A percentile compares a stretch with the other conserved stretches of the same genome.
Evolutionary conservation across 23 red algal species (phyloP).

Genomic region (Chondrus crispus): DNA sequence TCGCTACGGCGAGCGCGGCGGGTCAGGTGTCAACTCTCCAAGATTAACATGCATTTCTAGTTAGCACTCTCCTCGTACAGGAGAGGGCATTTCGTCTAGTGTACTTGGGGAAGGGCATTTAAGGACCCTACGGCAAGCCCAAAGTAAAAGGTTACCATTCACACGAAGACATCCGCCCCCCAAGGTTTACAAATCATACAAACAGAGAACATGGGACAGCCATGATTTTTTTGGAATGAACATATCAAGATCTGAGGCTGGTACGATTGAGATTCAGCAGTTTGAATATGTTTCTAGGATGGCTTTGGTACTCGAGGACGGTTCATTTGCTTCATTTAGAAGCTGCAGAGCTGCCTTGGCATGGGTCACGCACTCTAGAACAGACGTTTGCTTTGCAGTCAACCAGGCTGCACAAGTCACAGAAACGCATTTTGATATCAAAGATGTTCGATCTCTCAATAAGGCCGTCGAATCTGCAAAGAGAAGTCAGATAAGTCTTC

Average conservation of each 20-base stretch:
- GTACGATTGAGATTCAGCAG: neutral
- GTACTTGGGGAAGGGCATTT: too few relatives aligned
- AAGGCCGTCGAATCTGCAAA: neutral
- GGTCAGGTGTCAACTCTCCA: too few relatives aligned
- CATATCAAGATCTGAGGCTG: neutral
- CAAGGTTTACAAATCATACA: too few relatives aligned
- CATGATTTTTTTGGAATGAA: neutral
- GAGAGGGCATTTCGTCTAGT: too few relatives aligned
- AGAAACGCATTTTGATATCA: neutral
- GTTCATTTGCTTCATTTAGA: neutral
- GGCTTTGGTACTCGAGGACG: neutral
- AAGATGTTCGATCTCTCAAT: neutral
- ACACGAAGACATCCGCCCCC: too few relatives aligned
- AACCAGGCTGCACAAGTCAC: neutral
- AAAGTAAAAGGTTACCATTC: too few relatives aligned
- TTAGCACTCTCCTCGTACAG: too few relatives aligned
- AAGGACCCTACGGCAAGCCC: too few relatives aligned
- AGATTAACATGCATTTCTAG: too few relatives aligned
- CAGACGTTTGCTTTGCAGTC: neutral
- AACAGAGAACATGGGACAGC: neutral
- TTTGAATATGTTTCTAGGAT: neutral
- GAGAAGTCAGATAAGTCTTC: neutral
- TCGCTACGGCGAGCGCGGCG: too few relatives aligned
- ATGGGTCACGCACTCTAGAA: neutral
- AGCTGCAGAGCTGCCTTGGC: neutral